A percentile compares a stretch with the other conserved stretches of the same genome.
Evolutionary conservation across 495 filamentous ascomycete genomes (phyloP).

Genomic region (Neurospora sp.): DNA sequence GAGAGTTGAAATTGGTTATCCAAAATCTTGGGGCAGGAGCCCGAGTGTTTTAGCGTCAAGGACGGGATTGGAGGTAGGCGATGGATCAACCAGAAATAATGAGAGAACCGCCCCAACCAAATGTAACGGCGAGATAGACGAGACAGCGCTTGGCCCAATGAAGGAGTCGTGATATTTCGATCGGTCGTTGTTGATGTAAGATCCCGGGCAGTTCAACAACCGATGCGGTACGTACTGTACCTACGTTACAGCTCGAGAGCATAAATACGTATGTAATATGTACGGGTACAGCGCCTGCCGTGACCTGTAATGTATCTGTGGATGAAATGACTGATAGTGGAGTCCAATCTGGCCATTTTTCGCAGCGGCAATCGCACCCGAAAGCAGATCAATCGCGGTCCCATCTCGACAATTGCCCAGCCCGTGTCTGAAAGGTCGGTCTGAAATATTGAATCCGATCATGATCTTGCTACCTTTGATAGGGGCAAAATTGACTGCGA

Average conservation of each 20-base stretch:
- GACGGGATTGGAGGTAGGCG: not conserved
- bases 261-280: not conserved
- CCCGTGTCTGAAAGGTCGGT: not conserved
- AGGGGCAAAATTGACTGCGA: not conserved
- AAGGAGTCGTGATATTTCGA: not conserved
- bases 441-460: not conserved
- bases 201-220: not conserved
- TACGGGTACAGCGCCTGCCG: not conserved
- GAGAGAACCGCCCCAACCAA: not conserved
- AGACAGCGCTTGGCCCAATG: not conserved
- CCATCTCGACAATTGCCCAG: not conserved
- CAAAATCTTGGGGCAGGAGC: not conserved
- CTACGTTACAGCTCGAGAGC: not conserved
- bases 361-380: not conserved
- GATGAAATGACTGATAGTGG: not conserved
- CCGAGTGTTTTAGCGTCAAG: not conserved
- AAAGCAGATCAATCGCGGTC: not conserved
- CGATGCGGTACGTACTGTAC: not conserved
- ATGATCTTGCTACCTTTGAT: not conserved
- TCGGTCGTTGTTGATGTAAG: not conserved
- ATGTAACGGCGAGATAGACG: not conserved
- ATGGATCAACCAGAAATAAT: not conserved
- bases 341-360: not conserved
- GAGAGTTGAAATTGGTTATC: not conserved
- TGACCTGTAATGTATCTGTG: not conserved